phyloP scores from a whole-genome alignment of 2,329 filamentous ascomycete genomes.

The Colletotrichum somersetense region DNA sequence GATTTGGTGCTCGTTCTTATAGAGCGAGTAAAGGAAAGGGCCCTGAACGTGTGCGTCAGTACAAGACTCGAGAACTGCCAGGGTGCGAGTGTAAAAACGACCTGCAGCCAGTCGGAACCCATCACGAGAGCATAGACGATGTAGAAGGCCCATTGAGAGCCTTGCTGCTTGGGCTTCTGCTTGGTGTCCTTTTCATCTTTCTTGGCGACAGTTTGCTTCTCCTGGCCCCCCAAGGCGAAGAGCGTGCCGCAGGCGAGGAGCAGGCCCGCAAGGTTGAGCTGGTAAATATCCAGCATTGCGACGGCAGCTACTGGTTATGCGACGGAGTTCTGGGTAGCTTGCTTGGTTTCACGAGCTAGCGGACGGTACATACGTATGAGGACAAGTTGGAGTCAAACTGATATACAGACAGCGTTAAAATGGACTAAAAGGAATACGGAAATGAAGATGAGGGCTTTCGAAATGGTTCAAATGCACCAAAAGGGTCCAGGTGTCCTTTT shows the following conservation, averaged over 20 bases:
- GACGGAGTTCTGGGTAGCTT: background rate
- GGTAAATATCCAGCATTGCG: constrained; percentile 50
- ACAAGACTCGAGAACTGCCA: background rate
- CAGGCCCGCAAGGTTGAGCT: constrained; percentile 50
- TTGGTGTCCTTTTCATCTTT: constrained; percentile 4
- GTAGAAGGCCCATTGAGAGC: constrained; percentile 52
- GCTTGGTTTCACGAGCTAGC: background rate
- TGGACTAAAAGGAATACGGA: background rate
- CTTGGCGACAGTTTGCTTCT: background rate
- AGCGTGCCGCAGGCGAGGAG: constrained; percentile 49
- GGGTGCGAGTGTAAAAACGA: constrained; percentile 42
- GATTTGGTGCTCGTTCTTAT: constrained; percentile 50
- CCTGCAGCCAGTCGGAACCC: constrained; percentile 66
- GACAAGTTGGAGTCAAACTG: background rate
- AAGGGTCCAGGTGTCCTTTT: constrained; percentile 38
- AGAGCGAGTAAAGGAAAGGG: constrained; percentile 54
- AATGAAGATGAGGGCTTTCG: background rate
- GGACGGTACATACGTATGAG: background rate
- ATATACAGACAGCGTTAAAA: background rate
- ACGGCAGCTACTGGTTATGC: background rate
- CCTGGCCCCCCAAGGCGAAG: constrained; percentile 42
- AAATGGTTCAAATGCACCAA: background rate
- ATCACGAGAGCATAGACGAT: constrained; percentile 62
- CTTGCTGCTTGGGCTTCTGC: constrained; percentile 21
- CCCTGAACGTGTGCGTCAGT: constrained; percentile 44